A percentile compares a stretch with the other conserved stretches of the same genome.
These are phyloP conservation scores for Myxozyma neglecta DNA, from an alignment of 805 yeast species.

Conservation along the genomic window DNA sequence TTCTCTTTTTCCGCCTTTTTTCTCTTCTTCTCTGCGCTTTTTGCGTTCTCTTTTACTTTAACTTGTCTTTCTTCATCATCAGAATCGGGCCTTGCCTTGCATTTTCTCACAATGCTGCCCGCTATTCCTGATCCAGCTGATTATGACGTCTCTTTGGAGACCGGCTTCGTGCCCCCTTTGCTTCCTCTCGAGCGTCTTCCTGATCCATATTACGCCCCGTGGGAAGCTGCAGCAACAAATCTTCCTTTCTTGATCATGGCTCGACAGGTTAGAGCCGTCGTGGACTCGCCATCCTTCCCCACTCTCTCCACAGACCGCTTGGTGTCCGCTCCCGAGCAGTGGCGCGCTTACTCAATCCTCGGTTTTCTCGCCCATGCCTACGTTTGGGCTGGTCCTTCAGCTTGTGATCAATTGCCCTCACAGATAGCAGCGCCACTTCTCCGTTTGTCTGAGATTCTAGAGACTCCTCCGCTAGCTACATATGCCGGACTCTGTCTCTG, in stretches of 20 bases:
- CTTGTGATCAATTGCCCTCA: conserved; percentile 59
- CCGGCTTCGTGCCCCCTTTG: conserved; percentile 78
- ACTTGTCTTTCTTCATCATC: neutral
- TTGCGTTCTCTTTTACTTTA: neutral
- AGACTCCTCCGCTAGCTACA: conserved; percentile 83
- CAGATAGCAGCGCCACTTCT: conserved; percentile 72
- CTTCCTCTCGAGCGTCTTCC: conserved; percentile 64
- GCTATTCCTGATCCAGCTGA: conserved; percentile 55
- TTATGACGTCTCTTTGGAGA: conserved; percentile 65
- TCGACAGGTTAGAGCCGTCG: conserved; percentile 56
- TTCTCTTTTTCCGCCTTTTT: neutral
- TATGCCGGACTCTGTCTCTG: conserved; percentile 85
- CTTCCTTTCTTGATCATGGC: conserved; percentile 76
- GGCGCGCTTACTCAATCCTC: conserved; percentile 79
- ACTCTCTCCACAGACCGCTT: conserved; percentile 52
- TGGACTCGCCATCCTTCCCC: conserved; percentile 53
- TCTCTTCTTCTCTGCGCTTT: neutral
- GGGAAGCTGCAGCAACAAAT: conserved; percentile 70
- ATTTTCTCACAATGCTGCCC: conserved; percentile 24
- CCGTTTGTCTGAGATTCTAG: conserved; percentile 55
- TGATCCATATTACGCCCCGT: conserved; percentile 61
- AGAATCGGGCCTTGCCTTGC: neutral
- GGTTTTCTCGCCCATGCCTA: conserved; percentile 86
- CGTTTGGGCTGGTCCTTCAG: conserved; percentile 75
- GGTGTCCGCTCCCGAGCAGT: conserved; percentile 50